Percentiles rank a stretch among this genome's conserved stretches.
Evolutionary conservation across 2,329 filamentous ascomycete genomes (phyloP).

Genomic region (Fusarium sp.): DNA sequence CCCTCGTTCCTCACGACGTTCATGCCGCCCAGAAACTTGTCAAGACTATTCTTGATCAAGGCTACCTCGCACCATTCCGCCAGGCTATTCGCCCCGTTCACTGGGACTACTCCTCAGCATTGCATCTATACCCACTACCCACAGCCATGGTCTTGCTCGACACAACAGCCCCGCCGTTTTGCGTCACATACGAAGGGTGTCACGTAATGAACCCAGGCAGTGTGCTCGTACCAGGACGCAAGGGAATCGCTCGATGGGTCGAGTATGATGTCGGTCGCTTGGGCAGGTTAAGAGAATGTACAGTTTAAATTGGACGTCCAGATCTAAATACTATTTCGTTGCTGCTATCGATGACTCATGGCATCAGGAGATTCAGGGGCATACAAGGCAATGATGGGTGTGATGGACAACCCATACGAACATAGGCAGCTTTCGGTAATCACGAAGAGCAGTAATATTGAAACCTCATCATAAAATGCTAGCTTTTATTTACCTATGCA

Average conservation of each 20-base stretch:
- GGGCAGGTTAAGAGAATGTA: slow-evolving; percentile 71
- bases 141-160: slow-evolving; percentile 86
- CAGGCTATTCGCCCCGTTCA: slow-evolving; percentile 81
- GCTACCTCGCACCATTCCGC: slow-evolving; percentile 86
- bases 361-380: slow-evolving; percentile 1
- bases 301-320: slow-evolving; percentile 54
- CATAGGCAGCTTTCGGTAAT: neutral
- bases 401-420: slow-evolving; percentile 8
- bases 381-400: slow-evolving; percentile 23
- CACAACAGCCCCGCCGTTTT: slow-evolving; percentile 81
- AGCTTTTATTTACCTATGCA: neutral
- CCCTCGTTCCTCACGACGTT: slow-evolving; percentile 57
- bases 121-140: slow-evolving; percentile 89
- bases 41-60: slow-evolving; percentile 92
- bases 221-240: slow-evolving; percentile 74
- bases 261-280: slow-evolving; percentile 80
- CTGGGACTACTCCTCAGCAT: slow-evolving; percentile 83
- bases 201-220: slow-evolving; percentile 93
- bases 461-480: neutral
- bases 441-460: neutral
- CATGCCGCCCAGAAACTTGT: slow-evolving; percentile 79
- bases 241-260: slow-evolving; percentile 80
- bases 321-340: neutral
- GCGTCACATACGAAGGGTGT: slow-evolving; percentile 92
- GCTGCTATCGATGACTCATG: neutral